Conservation (phyloP, 1,139 yeast species). For the Lodderomyces jiufengensis region DNA sequence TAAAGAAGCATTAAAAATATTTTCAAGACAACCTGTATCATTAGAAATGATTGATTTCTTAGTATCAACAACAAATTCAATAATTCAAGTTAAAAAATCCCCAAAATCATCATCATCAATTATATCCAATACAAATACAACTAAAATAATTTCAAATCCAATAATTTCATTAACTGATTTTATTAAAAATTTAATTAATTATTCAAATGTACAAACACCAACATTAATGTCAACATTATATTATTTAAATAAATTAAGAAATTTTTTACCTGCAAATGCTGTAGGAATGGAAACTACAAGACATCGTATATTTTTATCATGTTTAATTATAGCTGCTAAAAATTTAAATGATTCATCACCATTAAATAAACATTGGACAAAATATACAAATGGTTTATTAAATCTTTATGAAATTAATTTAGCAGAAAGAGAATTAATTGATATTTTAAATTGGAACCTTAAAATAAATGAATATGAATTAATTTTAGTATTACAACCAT, state of each 20-base stretch:
- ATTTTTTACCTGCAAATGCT: constrained; percentile 80
- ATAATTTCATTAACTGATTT: constrained; percentile 48
- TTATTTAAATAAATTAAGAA: constrained; percentile 72
- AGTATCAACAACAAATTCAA: constrained; percentile 75
- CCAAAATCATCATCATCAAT: constrained; percentile 1
- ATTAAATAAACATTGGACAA: constrained; percentile 92
- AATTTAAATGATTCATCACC: constrained; percentile 91
- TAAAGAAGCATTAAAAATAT: constrained; percentile 63
- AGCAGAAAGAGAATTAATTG: constrained; percentile 84
- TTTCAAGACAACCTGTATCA: constrained; percentile 73
- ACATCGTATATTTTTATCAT: constrained; percentile 86
- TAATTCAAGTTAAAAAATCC: constrained; percentile 53
- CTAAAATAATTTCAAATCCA: constrained; percentile 11
- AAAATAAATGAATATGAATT: constrained; percentile 68
- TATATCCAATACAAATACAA: background rate
- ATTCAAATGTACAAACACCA: constrained; percentile 92
- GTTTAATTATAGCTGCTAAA: constrained; percentile 86
- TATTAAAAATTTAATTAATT: constrained; percentile 65
- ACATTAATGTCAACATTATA: constrained; percentile 90
- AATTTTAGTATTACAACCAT: constrained; percentile 64
- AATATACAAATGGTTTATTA: constrained; percentile 81
- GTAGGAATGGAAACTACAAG: constrained; percentile 92
- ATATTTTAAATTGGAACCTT: constrained; percentile 81
- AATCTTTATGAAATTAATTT: constrained; percentile 77
- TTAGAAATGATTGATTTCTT: constrained; percentile 77